Percentiles rank a stretch among this genome's conserved stretches.
These are phyloP conservation scores for Fusarium subtropicale DNA, from an alignment of 2,329 filamentous ascomycete genomes.

Conservation along the genomic window DNA sequence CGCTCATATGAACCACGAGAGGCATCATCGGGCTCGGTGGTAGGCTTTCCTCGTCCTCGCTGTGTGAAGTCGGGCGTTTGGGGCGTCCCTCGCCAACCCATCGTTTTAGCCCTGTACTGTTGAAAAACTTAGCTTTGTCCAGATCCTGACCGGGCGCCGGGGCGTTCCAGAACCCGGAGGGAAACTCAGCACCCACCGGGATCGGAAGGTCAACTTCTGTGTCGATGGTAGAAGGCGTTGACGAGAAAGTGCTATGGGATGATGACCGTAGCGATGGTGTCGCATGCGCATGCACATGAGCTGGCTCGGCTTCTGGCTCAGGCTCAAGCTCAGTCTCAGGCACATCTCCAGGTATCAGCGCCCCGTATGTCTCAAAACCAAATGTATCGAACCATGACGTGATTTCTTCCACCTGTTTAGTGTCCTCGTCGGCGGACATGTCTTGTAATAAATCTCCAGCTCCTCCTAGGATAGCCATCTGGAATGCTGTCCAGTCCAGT, in stretches of 20 bases:
- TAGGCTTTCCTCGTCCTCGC: constrained; percentile 53
- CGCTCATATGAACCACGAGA: constrained; percentile 56
- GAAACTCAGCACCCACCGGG: constrained; percentile 52
- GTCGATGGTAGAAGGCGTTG: constrained; percentile 48
- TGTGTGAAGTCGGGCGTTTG: constrained; percentile 48
- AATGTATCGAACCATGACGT: constrained; percentile 64
- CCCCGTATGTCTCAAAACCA: constrained; percentile 59
- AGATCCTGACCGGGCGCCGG: constrained; percentile 34
- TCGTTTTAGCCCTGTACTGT: constrained; percentile 48
- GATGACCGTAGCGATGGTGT: constrained; percentile 39
- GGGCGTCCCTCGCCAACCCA: constrained; percentile 54
- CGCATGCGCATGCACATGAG: background rate
- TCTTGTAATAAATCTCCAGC: constrained; percentile 64
- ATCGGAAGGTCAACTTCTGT: constrained; percentile 54
- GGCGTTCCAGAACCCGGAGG: constrained; percentile 52
- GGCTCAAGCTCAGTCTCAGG: constrained; percentile 3
- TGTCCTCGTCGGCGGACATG: constrained; percentile 58
- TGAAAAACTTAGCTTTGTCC: constrained; percentile 52
- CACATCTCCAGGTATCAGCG: constrained; percentile 50
- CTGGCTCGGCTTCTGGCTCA: constrained; percentile 2
- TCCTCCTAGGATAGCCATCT: constrained; percentile 71
- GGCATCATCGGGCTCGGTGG: constrained; percentile 64
- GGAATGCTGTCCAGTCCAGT: constrained; percentile 73
- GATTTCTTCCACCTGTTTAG: constrained; percentile 58
- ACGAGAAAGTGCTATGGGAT: constrained; percentile 42